Percentiles rank a stretch among this genome's conserved stretches.
These are phyloP conservation scores for Parascedosporium putredinis DNA, from an alignment of 2,329 filamentous ascomycete genomes.

Conservation along the genomic window DNA sequence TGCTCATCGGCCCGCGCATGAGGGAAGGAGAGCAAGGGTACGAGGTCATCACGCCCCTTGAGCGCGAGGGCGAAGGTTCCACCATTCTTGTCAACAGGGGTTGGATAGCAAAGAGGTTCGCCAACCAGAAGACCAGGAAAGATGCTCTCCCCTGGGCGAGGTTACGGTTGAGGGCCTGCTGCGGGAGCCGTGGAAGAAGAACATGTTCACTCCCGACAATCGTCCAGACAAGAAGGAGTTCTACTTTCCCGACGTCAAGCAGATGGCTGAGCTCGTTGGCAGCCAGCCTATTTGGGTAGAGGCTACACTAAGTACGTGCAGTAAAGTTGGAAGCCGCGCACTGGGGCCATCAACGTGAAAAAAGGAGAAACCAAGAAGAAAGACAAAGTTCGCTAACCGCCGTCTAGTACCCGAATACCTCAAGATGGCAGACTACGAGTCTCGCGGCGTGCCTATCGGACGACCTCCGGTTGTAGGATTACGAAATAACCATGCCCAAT, in stretches of 20 bases:
- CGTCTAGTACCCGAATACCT: slow-evolving; percentile 65
- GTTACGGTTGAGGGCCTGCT: slow-evolving; percentile 77
- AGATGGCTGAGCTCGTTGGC: slow-evolving; percentile 78
- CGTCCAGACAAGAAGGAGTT: slow-evolving; percentile 73
- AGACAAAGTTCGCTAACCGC: slow-evolving; percentile 11
- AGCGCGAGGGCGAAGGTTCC: slow-evolving; percentile 49
- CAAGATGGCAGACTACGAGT: slow-evolving; percentile 62
- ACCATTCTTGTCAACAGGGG: slow-evolving; percentile 83
- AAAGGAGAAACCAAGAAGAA: too few species aligned
- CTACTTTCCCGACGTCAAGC: slow-evolving; percentile 85
- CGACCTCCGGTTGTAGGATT: slow-evolving; percentile 82
- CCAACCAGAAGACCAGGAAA: slow-evolving; percentile 52
- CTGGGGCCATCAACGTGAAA: too few species aligned
- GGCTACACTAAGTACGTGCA: slow-evolving; percentile 73
- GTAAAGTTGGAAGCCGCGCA: too few species aligned
- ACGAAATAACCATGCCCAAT: slow-evolving; percentile 93
- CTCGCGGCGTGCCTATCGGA: slow-evolving; percentile 80
- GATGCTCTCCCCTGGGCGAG: slow-evolving; percentile 55
- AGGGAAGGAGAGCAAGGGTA: slow-evolving; percentile 84
- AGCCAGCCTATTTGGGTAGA: slow-evolving; percentile 92
- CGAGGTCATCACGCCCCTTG: slow-evolving; percentile 83
- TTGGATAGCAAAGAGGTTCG: slow-evolving; percentile 76
- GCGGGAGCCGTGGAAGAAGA: slow-evolving; percentile 89
- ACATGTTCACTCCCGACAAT: slow-evolving; percentile 93
- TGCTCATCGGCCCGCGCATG: slow-evolving; percentile 87